These are phyloP conservation scores for Boechera stricta DNA, from an alignment of 345 rosid species.

Conservation along the genomic window DNA sequence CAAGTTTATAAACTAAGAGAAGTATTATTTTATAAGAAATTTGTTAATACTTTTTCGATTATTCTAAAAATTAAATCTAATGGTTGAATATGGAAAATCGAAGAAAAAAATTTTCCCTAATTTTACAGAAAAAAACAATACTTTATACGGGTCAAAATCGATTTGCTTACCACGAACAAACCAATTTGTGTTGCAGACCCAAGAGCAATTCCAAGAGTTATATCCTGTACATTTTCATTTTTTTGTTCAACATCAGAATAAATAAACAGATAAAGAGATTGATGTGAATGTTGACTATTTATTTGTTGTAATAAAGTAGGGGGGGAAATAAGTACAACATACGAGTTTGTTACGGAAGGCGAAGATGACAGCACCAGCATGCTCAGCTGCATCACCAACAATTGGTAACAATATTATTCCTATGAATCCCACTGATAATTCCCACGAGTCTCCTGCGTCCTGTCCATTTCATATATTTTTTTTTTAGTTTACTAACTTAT, in stretches of 20 bases:
- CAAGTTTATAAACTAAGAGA: not conserved
- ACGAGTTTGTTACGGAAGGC: constrained; percentile 91
- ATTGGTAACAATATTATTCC: constrained; percentile 88
- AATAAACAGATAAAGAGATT: not conserved
- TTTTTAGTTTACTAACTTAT: not conserved
- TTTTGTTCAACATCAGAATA: not conserved
- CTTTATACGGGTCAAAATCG: not conserved
- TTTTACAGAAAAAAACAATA: no score
- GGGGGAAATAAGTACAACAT: constrained; percentile 3
- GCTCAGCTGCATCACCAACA: constrained; percentile 97
- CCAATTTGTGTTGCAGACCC: constrained; percentile 97
- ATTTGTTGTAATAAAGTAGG: not conserved
- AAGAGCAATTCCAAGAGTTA: constrained; percentile 82
- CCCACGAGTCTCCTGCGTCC: constrained; percentile 93
- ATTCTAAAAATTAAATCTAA: not conserved
- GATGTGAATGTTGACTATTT: not conserved
- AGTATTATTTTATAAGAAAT: not conserved
- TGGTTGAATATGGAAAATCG: no score
- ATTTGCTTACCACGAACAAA: constrained; percentile 75
- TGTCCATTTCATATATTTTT: constrained; percentile 7
- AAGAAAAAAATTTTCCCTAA: no score
- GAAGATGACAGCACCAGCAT: constrained; percentile 89
- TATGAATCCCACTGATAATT: constrained; percentile 82
- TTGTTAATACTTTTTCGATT: not conserved
- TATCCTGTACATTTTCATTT: constrained; percentile 57